Base-by-base conservation (phyloP, 163 green algal genomes). In the Scenedesmus sp. region DNA sequence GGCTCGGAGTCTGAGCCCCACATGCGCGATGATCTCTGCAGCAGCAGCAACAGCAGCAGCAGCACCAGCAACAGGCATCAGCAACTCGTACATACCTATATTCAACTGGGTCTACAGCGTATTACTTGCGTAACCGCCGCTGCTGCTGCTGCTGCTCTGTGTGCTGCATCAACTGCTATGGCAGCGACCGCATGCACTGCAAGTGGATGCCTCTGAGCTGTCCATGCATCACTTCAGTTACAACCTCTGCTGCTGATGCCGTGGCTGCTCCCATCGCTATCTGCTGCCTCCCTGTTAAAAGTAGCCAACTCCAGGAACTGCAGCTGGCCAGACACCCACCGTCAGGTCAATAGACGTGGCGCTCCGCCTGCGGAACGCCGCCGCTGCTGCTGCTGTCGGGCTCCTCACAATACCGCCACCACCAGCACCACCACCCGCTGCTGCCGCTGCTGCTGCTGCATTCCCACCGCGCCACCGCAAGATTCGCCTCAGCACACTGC, bases 301-400 rank as follows among this genome's bases (percentile, higher is more conserved):
- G 64, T 16, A 16, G 64, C 13, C 64, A 16, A 73, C 70, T n/a
- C 7, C 70, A 9, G 18, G 9, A 26, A 26, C 67, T 79, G 67
- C 70, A 81, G 20, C 16, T 52, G 74, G 18, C 23, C 74, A 46
- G n/a, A 79, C 67, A 79, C 18, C 67, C 26, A 57, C 34, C 77
- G 81, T 59, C 81, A 86, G 54, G 55, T 86, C 81, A 64, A 86
- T 67, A 8, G 81, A 86, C 10, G 81, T 86, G 0, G 52, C 52
- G 13, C 81, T 62, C 54, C 81, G 81, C 34, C 81, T 13, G 0
- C 34, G 81, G 54, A 34, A 86, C 52, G 54, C 81, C 26, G 81
- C 81, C 52, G 54, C 81, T 34, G 81, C 81, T 62, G 81, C 81
- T 86, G 81, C 81, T 67, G 81, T 60, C 2, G 46, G 6, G 18